Evolutionary conservation across 495 filamentous ascomycete species (phyloP).

Genomic region (Tuber melanosporum): DNA sequence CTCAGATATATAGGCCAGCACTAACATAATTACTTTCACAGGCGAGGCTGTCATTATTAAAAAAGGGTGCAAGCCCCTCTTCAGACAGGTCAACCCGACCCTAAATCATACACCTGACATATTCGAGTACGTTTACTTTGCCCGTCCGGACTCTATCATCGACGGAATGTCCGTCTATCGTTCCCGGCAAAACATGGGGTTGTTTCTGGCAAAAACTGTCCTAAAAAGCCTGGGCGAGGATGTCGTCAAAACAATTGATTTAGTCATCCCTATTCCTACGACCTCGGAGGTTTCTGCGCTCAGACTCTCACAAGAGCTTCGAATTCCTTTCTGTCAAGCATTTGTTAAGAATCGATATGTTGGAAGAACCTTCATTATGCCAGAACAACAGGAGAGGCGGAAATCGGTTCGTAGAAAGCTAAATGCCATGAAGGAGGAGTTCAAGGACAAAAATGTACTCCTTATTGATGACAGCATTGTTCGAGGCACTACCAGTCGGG

Average conservation of each 20-base stretch:
- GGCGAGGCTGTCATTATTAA: conserved; percentile 87
- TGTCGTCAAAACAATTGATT: conserved; percentile 76
- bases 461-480: conserved; percentile 93
- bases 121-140: conserved; percentile 85
- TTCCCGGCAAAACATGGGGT: conserved; percentile 87
- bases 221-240: conserved; percentile 65
- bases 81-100: conserved; percentile 66
- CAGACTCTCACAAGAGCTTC: conserved; percentile 65
- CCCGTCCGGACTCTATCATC: conserved; percentile 81
- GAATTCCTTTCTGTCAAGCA: conserved; percentile 74
- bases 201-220: conserved; percentile 75
- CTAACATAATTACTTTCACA: conserved; percentile 12
- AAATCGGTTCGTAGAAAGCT: conserved; percentile 72
- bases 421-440: conserved; percentile 80
- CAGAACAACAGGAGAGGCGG: conserved; percentile 73
- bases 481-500: conserved; percentile 79
- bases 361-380: conserved; percentile 94
- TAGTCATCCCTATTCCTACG: conserved; percentile 83
- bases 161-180: conserved; percentile 89
- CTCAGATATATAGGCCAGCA: background rate
- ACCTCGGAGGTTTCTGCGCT: conserved; percentile 80
- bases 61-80: conserved; percentile 69
- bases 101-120: conserved; percentile 83
- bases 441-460: conserved; percentile 73
- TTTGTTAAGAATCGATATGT: conserved; percentile 97